Base-by-base conservation (phyloP, 2,329 filamentous ascomycete genomes). In the Clathrospora elynae region DNA sequence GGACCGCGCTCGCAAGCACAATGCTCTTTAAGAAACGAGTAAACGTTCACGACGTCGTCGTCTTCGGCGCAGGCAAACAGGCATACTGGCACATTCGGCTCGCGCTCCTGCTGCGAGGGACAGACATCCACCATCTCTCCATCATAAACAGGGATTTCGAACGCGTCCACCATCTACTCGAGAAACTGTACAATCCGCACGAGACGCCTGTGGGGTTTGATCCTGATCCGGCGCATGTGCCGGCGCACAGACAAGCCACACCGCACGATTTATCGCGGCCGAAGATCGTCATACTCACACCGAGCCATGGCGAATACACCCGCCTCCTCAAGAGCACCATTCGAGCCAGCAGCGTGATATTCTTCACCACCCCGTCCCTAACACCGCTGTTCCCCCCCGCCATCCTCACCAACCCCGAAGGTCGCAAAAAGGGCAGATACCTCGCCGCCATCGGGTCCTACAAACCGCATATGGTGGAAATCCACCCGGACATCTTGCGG, bases 41-140 rank as follows among this genome's bases (percentile, higher is more conserved):
- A 41, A 79, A 80, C 18, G 85, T 95, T 28, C 84, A 86, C 63
- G 88, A 85, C 10, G 65, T 96, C 8, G 85, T 86, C 10, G 86
- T 95, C 38, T 97, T 96, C 67, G 92, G 92, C 16, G 85, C 87
- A 22, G 92, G 92, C 31, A 84, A 86, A 57, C 91, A 96, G 73
- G 92, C 92, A 9, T 95, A 92, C 74, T 97, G 91, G 91, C 92
- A 96, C 67, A 83, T 95, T 29, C 85, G 90, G 1, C 79, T 97
- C 4, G 86, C 91, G 0, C 78, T 97, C 8, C 78, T 92, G 51
- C 78, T 93, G 35, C 86, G 80, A 1, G 76, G 78, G 0, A 62
- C 73, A 31, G 88, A 89, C 13, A 85, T 96, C 57, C 84, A 85
- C 58, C 82, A 86, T 45, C 80, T 96, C 33, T 86, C 92, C 71